Conservation (phyloP, 345 rosid species). For the Psidium friedrichsthalianum region DNA sequence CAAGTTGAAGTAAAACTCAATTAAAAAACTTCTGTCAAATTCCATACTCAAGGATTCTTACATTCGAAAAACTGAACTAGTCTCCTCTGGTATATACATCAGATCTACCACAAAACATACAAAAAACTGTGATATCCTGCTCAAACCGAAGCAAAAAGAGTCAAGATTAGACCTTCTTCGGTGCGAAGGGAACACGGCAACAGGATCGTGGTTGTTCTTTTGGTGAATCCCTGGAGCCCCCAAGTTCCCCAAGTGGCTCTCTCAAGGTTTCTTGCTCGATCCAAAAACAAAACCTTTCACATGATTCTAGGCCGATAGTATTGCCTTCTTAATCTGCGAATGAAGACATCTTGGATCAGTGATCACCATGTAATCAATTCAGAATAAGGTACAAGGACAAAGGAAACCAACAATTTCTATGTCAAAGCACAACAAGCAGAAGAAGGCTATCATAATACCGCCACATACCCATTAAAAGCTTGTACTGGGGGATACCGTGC, state of each 20-base stretch:
- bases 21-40: background rate
- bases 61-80: no score
- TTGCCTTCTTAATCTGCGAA: slow-evolving; percentile 54
- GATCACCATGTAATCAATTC: background rate
- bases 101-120: background rate
- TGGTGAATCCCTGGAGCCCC: slow-evolving; percentile 2
- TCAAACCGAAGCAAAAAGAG: background rate
- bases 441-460: background rate
- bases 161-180: background rate
- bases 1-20: background rate
- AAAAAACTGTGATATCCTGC: background rate
- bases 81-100: no score
- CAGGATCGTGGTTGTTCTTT: slow-evolving; percentile 10
- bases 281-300: slow-evolving; percentile 50
- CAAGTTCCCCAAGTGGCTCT: slow-evolving; percentile 4
- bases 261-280: no score
- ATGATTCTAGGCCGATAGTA: slow-evolving; percentile 44
- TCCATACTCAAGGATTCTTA: background rate
- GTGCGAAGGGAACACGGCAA: background rate
- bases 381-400: background rate
- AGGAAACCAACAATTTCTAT: background rate
- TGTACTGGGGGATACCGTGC: background rate
- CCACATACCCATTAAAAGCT: background rate
- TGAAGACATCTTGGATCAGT: background rate
- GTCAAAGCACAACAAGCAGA: background rate